Evolutionary conservation across 1,139 yeast genomes (phyloP).

Genomic region (Ogataea hybrid): DNA sequence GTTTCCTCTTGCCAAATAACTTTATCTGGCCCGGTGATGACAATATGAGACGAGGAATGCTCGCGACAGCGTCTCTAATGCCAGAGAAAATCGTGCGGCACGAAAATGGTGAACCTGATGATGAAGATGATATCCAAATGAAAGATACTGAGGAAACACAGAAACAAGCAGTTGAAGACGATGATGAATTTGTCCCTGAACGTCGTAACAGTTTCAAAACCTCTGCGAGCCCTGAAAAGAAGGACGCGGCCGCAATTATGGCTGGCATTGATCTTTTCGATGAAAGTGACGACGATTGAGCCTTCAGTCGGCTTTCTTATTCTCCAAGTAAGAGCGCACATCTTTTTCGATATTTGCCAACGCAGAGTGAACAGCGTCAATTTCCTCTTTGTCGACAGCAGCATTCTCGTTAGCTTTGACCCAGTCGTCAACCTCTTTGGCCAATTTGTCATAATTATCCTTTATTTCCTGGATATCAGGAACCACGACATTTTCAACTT

Average conservation of each 20-base stretch:
- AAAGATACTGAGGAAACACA: background rate
- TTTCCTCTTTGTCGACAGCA: slow-evolving; percentile 34
- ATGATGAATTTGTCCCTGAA: slow-evolving; percentile 32
- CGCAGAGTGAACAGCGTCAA: slow-evolving; percentile 54
- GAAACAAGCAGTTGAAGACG: slow-evolving; percentile 30
- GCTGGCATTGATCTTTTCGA: slow-evolving; percentile 60
- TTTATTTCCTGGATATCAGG: slow-evolving; percentile 47
- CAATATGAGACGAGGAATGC: slow-evolving; percentile 82
- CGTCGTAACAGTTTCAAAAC: slow-evolving; percentile 15
- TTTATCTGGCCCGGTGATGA: slow-evolving; percentile 98
- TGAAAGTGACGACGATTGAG: slow-evolving; percentile 48
- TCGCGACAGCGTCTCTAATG: slow-evolving; percentile 68
- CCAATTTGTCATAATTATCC: slow-evolving; percentile 41
- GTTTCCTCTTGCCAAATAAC: slow-evolving; percentile 71
- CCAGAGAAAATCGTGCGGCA: slow-evolving; percentile 45
- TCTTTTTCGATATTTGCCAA: slow-evolving; percentile 55
- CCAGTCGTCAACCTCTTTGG: slow-evolving; percentile 43
- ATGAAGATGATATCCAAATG: slow-evolving; percentile 47
- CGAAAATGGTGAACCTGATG: slow-evolving; percentile 22
- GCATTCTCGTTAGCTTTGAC: slow-evolving; percentile 23
- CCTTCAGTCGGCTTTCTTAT: slow-evolving; percentile 5
- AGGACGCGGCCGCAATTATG: slow-evolving; percentile 36
- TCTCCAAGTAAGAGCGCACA: slow-evolving; percentile 30
- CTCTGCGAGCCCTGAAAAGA: slow-evolving; percentile 15
- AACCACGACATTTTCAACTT: slow-evolving; percentile 32